phyloP scores from a whole-genome alignment of 176 grass and related monocot species.

The maize (Zea mays) region Zm-B73-REFERENCE-NAM-5.0 NC_050097.1:15766501-15767000 shows the following conservation, averaged over 20 bases:
- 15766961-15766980: too few relatives aligned
- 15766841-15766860: too few relatives aligned
- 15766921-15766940: too few relatives aligned
- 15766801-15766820: too few relatives aligned
- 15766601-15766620: background rate
- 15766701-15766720: background rate
- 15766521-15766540: background rate
- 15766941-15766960: too few relatives aligned
- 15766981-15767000: too few relatives aligned
- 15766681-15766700: background rate
- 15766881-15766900: background rate
- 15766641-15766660: constrained; percentile 43
- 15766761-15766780: background rate
- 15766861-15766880: too few relatives aligned
- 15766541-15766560: background rate
- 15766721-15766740: background rate
- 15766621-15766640: constrained; percentile 11
- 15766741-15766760: background rate
- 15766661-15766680: constrained; percentile 15
- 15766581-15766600: background rate
- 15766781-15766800: too few relatives aligned
- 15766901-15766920: too few relatives aligned
- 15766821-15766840: too few relatives aligned
- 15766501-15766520: background rate
- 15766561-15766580: background rate